Evolutionary conservation across 768 basidiomycete genomes (phyloP).

Genomic region (Suillus subluteus): DNA sequence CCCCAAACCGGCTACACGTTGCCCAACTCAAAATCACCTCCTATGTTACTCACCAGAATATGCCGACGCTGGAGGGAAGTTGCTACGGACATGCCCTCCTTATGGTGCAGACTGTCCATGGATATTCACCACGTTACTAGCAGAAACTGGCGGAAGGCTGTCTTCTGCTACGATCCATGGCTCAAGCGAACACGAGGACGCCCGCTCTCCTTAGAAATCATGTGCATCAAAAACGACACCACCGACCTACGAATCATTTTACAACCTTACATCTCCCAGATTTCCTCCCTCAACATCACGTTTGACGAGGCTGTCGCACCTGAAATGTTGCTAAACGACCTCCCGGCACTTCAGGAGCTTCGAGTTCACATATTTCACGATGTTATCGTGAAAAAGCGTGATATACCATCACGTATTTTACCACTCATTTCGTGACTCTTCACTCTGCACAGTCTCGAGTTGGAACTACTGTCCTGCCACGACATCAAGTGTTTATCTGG

Average conservation of each 20-base stretch:
- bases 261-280: not conserved
- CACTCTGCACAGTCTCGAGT: too few species aligned
- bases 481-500: too few species aligned
- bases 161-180: not conserved
- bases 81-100: not conserved
- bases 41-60: not conserved
- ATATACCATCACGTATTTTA: not conserved
- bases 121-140: not conserved
- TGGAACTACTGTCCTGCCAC: too few species aligned
- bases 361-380: not conserved
- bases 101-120: not conserved
- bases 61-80: not conserved
- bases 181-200: not conserved
- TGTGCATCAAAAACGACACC: not conserved
- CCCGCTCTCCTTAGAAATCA: not conserved
- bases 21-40: not conserved
- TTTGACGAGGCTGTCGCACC: not conserved
- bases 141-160: not conserved
- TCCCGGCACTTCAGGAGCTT: not conserved
- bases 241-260: not conserved
- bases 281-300: not conserved
- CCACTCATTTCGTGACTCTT: too few species aligned
- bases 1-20: not conserved
- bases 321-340: not conserved
- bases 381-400: too few species aligned